Evolutionary conservation across 2,329 filamentous ascomycete genomes (phyloP).

Genomic region (Pyricularia grisea): DNA sequence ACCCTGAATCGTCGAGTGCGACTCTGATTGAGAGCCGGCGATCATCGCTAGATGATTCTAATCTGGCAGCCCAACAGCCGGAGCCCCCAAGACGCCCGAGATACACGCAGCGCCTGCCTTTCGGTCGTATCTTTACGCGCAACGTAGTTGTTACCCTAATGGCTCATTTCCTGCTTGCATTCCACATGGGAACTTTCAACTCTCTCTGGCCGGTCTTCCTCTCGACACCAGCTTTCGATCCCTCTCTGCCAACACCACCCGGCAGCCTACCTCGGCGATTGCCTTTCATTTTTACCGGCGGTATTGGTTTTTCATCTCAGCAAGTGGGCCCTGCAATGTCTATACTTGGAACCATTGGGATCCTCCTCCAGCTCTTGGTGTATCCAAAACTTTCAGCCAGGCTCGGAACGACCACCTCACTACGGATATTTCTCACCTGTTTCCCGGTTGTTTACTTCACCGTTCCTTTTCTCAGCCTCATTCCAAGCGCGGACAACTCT

Average conservation of each 20-base stretch:
- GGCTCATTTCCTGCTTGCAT: conserved; percentile 59
- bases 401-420: conserved; percentile 59
- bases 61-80: not conserved
- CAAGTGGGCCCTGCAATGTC: conserved; percentile 72
- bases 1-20: not conserved
- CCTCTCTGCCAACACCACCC: conserved; percentile 18
- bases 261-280: conserved; percentile 25
- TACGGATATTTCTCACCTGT: conserved; percentile 57
- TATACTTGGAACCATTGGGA: conserved; percentile 66
- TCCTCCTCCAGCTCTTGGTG: conserved; percentile 60
- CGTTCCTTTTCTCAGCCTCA: conserved; percentile 60
- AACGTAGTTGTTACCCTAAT: conserved; percentile 47
- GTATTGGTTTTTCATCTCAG: conserved; percentile 62
- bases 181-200: conserved; percentile 70
- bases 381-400: conserved; percentile 59
- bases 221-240: conserved; percentile 55
- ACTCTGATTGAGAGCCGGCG: not conserved
- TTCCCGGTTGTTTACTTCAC: conserved; percentile 63
- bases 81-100: conserved; percentile 15
- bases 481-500: conserved; percentile 42
- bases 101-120: conserved; percentile 38
- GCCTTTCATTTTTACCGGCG: conserved; percentile 61
- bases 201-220: conserved; percentile 70
- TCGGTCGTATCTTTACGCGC: conserved; percentile 44
- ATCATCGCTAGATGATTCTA: not conserved